These are phyloP conservation scores for Colletotrichum tofieldiae DNA, from an alignment of 2,329 filamentous ascomycete genomes.

Conservation along the genomic window DNA sequence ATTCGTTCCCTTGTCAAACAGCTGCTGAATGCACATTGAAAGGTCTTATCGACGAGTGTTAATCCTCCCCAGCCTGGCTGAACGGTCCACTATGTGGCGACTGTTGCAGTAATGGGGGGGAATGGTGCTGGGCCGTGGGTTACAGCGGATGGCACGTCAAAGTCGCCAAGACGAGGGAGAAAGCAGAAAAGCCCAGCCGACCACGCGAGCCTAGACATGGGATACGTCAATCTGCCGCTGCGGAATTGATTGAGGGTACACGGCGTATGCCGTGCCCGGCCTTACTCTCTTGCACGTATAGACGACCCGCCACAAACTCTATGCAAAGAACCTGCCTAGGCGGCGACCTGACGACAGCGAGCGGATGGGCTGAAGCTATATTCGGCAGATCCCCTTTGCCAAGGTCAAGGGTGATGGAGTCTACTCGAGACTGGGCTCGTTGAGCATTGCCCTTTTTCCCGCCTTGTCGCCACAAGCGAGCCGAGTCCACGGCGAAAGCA, in stretches of 20 bases:
- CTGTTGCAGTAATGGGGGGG: neutral
- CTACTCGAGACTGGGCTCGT: constrained; percentile 14
- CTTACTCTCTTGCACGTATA: constrained; percentile 9
- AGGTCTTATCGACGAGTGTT: constrained; percentile 3
- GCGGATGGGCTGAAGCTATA: constrained; percentile 4
- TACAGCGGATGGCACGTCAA: constrained; percentile 25
- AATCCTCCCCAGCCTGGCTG: neutral
- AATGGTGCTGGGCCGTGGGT: constrained; percentile 18
- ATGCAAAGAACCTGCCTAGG: constrained; percentile 6
- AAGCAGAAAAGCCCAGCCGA: constrained; percentile 5
- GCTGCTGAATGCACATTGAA: neutral
- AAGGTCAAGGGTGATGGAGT: constrained; percentile 17
- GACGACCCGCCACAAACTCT: constrained; percentile 10
- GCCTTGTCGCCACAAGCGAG: neutral
- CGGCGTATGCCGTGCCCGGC: constrained; percentile 8
- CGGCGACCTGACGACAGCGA: neutral
- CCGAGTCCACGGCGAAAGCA: neutral
- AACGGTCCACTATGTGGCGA: constrained; percentile 10
- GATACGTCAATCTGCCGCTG: constrained; percentile 33
- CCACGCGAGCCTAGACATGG: constrained; percentile 28
- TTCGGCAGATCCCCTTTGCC: constrained; percentile 30
- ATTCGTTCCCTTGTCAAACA: constrained; percentile 5
- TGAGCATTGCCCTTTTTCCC: neutral
- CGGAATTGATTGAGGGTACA: constrained; percentile 15
- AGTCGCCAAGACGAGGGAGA: constrained; percentile 10